Conservation (phyloP, 345 rosid genomes). For the Pugionium cornutum region DNA sequence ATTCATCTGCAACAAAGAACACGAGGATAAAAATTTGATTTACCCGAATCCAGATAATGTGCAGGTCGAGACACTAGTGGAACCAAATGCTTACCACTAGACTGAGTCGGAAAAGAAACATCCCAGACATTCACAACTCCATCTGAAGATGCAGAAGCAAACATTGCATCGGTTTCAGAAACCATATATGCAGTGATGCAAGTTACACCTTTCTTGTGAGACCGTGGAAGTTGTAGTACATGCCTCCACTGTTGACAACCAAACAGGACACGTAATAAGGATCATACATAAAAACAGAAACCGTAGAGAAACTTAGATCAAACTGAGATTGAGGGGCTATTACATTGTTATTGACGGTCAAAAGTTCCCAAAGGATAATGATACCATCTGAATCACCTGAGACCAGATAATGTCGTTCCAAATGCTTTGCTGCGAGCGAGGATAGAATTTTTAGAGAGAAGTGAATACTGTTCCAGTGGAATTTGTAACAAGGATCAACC, state of each 20-base stretch:
- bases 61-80: neutral
- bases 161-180: constrained; percentile 60
- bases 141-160: constrained; percentile 88
- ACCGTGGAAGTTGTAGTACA: constrained; percentile 64
- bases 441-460: neutral
- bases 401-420: constrained; percentile 64
- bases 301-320: neutral
- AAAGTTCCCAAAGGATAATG: constrained; percentile 75
- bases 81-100: constrained; percentile 46
- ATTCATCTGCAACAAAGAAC: constrained; percentile 54
- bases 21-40: neutral
- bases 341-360: constrained; percentile 59
- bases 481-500: neutral
- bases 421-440: constrained; percentile 53
- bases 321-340: neutral
- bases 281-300: constrained; percentile 10
- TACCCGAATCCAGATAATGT: no score
- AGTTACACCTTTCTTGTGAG: constrained; percentile 87
- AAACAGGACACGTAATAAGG: neutral
- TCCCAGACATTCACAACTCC: constrained; percentile 70
- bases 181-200: constrained; percentile 71
- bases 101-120: constrained; percentile 49
- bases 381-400: constrained; percentile 85
- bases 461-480: neutral
- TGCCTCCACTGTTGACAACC: constrained; percentile 62